Conservation (phyloP, 306 rosid genomes). For the Delonix regia region DNA sequence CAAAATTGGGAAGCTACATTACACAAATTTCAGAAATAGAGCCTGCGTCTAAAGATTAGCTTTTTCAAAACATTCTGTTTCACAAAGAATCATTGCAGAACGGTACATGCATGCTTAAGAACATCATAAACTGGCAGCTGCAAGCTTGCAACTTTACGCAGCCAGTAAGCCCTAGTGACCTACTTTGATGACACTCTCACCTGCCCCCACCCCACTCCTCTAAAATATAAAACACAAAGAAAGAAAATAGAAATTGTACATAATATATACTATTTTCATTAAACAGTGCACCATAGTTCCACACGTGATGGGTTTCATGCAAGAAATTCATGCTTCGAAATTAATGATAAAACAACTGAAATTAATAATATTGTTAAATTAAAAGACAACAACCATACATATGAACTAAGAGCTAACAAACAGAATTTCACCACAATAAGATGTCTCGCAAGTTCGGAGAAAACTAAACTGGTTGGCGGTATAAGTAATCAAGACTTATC, state of each 20-base stretch:
- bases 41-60: slow-evolving; percentile 23
- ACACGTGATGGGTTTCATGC: slow-evolving; percentile 9
- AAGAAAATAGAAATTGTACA: slow-evolving; percentile 23
- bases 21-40: slow-evolving; percentile 20
- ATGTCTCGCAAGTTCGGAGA: slow-evolving; percentile 15
- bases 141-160: slow-evolving; percentile 7
- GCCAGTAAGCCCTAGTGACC: slow-evolving; percentile 20
- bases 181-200: background rate
- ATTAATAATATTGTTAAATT: background rate
- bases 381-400: background rate
- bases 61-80: slow-evolving; percentile 17
- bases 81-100: slow-evolving; percentile 13
- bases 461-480: background rate
- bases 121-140: slow-evolving; percentile 35
- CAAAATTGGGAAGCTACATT: background rate
- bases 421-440: background rate
- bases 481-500: slow-evolving; percentile 17
- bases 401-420: slow-evolving; percentile 10
- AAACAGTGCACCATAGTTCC: background rate
- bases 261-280: background rate
- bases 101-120: slow-evolving; percentile 28
- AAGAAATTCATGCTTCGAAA: slow-evolving; percentile 29
- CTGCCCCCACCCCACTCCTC: no score
- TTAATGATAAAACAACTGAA: background rate
- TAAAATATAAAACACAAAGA: no score